Conservation (phyloP, 208 protist species). For the Leishmania arabica region DNA sequence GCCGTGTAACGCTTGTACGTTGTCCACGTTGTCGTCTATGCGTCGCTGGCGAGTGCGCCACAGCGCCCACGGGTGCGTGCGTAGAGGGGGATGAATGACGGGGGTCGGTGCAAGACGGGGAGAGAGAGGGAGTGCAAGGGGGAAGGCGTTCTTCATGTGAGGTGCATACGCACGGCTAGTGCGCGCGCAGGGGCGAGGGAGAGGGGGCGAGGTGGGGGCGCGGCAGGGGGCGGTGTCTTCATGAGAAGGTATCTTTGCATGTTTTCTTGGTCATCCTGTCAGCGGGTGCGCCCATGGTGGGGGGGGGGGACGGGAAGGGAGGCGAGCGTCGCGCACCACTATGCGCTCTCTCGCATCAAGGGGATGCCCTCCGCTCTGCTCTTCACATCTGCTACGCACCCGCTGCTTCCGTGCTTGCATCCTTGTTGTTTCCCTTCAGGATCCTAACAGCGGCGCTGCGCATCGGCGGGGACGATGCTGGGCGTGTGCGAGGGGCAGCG, state of each 20-base stretch:
- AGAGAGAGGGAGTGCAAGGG: background rate
- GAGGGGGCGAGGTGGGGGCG: too few relatives aligned
- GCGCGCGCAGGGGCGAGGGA: background rate
- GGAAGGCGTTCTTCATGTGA: background rate
- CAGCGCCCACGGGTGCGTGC: slow-evolving; percentile 2
- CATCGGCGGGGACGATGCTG: background rate
- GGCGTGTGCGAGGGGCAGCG: background rate
- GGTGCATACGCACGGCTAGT: background rate
- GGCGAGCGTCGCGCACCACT: background rate
- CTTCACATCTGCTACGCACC: background rate
- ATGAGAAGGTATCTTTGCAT: background rate
- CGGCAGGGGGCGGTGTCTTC: background rate
- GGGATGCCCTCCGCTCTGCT: background rate
- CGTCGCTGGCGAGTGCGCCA: background rate
- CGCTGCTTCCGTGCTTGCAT: background rate
- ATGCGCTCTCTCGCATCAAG: background rate
- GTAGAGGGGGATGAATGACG: background rate
- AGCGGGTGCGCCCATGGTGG: background rate
- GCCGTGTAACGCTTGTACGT: background rate
- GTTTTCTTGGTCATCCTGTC: background rate
- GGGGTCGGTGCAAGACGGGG: background rate
- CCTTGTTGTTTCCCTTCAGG: too few relatives aligned
- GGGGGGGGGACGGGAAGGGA: background rate
- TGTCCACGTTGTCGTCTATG: background rate
- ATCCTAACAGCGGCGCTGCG: background rate